Percentiles rank a stretch among this genome's conserved stretches.
Conservation (phyloP, 305 asterid genomes). For the Solanum aculeatissimum region DNA sequence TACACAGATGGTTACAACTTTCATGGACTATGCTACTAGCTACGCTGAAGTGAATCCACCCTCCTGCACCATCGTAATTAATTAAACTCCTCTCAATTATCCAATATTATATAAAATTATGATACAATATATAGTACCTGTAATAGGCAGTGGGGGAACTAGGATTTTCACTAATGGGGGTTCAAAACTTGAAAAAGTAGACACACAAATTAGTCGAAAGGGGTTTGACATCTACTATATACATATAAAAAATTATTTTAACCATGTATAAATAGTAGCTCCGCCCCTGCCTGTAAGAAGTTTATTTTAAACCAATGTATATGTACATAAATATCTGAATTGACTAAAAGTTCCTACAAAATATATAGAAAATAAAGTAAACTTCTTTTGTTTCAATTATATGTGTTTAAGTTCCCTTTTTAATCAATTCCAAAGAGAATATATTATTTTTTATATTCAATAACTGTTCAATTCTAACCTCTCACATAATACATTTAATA, state of each 20-base stretch:
- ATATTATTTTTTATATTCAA: background rate
- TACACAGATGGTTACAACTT: constrained; percentile 22
- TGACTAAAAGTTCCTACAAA: background rate
- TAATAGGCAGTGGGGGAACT: too few relatives aligned
- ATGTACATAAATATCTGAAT: background rate
- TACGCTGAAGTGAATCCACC: constrained; percentile 45
- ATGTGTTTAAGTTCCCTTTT: background rate
- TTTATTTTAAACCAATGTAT: too few relatives aligned
- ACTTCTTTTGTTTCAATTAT: background rate
- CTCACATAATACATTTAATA: background rate
- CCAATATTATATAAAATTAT: background rate
- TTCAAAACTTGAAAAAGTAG: too few relatives aligned
- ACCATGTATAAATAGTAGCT: too few relatives aligned
- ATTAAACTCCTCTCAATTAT: background rate
- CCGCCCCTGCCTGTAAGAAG: too few relatives aligned
- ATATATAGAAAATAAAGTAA: background rate
- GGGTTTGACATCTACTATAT: too few relatives aligned
- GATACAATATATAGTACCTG: too few relatives aligned
- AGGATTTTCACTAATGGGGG: too few relatives aligned
- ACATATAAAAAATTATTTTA: too few relatives aligned
- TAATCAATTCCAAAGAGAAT: background rate
- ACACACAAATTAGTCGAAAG: too few relatives aligned
- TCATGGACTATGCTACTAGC: constrained; percentile 37
- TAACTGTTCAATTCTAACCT: background rate
- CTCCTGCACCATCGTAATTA: constrained; percentile 20